phyloP scores from a whole-genome alignment of 257 asterid species.

The Rehmannia glutinosa region DNA sequence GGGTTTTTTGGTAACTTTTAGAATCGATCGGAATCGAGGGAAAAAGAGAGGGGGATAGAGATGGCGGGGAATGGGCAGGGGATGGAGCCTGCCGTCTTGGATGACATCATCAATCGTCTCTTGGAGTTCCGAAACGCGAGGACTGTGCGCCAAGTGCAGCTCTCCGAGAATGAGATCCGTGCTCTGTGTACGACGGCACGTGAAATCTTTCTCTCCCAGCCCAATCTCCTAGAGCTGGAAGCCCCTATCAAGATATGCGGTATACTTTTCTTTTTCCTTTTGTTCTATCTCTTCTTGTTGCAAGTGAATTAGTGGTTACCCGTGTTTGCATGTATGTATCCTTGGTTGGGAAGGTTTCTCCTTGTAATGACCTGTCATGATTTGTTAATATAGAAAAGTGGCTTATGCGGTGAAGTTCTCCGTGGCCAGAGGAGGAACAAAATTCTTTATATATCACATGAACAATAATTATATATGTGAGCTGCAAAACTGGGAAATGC shows the following conservation, averaged over 20 bases:
- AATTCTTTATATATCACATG: too few species aligned
- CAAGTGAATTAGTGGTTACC: not conserved
- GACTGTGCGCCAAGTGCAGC: slow-evolving; percentile 84
- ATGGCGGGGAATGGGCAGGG: slow-evolving; percentile 75
- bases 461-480: not conserved
- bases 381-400: not conserved
- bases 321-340: not conserved
- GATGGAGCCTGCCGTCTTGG: slow-evolving; percentile 71
- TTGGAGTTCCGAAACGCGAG: slow-evolving; percentile 78
- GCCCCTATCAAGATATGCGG: slow-evolving; percentile 99
- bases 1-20: slow-evolving; percentile 21
- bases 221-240: slow-evolving; percentile 92
- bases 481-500: not conserved
- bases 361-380: not conserved
- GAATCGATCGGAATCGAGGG: not conserved
- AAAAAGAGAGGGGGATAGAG: slow-evolving; percentile 14
- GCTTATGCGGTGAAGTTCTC: not conserved
- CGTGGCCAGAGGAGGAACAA: too few species aligned
- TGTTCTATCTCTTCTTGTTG: not conserved
- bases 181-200: slow-evolving; percentile 70
- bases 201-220: slow-evolving; percentile 84
- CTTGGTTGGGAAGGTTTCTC: not conserved
- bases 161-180: slow-evolving; percentile 91
- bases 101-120: slow-evolving; percentile 76
- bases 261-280: slow-evolving; percentile 16